Conservation (phyloP, 306 rosid species). For the Lathyrus tuberosus region DNA sequence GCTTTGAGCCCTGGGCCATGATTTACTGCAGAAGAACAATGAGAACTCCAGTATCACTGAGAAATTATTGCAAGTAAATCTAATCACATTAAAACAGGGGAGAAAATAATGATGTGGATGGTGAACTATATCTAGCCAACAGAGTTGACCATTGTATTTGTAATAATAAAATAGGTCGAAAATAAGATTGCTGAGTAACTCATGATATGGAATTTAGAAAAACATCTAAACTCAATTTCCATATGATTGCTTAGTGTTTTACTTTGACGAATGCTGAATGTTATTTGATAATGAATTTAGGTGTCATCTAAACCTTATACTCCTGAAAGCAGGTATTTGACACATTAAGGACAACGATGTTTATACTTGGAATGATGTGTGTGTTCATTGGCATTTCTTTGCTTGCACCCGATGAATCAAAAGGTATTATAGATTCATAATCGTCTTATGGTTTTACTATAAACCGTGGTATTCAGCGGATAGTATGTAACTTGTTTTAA, state of each 20-base stretch:
- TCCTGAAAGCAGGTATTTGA: constrained; percentile 81
- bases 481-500: constrained; percentile 39
- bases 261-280: constrained; percentile 28
- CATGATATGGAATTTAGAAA: too few species aligned
- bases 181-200: too few species aligned
- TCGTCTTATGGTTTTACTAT: constrained; percentile 18
- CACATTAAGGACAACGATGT: constrained; percentile 90
- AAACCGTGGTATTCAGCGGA: constrained; percentile 28
- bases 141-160: too few species aligned
- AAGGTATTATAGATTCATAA: constrained; percentile 58
- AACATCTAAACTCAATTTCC: too few species aligned
- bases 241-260: neutral
- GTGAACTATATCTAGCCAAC: too few species aligned
- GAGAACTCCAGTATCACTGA: too few species aligned
- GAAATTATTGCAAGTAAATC: too few species aligned
- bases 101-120: too few species aligned
- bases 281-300: constrained; percentile 24
- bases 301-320: constrained; percentile 36
- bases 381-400: constrained; percentile 93
- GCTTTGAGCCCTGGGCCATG: too few species aligned
- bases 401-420: constrained; percentile 94
- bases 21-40: too few species aligned
- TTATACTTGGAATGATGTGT: constrained; percentile 81
- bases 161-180: too few species aligned
- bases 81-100: too few species aligned